These are phyloP conservation scores for Nakazawaea siamensis DNA, from an alignment of 805 yeast species.

Conservation along the genomic window DNA sequence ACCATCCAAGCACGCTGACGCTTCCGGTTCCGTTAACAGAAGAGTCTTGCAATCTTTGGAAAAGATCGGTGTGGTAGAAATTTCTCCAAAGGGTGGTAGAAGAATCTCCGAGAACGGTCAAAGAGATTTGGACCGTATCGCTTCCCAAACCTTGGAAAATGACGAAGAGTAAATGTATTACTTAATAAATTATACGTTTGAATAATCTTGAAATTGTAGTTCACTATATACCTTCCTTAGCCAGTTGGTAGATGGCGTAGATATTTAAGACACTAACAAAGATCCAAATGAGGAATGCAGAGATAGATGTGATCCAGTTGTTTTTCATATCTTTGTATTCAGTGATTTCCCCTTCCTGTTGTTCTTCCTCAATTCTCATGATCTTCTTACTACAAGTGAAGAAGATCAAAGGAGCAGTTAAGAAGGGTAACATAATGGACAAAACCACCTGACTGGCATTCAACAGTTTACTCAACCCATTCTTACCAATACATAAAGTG, in stretches of 20 bases:
- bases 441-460: slow-evolving; percentile 76
- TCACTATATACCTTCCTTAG: slow-evolving; percentile 14
- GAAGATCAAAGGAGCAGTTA: slow-evolving; percentile 74
- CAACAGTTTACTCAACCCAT: slow-evolving; percentile 61
- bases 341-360: slow-evolving; percentile 3
- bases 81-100: slow-evolving; percentile 98
- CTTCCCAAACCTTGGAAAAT: slow-evolving; percentile 95
- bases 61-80: slow-evolving; percentile 95
- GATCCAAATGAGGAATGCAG: slow-evolving; percentile 52
- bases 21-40: slow-evolving; percentile 99
- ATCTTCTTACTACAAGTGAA: slow-evolving; percentile 60
- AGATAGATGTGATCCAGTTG: slow-evolving; percentile 44
- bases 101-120: slow-evolving; percentile 98
- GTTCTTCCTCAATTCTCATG: slow-evolving; percentile 41
- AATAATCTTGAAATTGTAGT: background rate
- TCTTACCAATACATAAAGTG: slow-evolving; percentile 56
- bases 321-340: slow-evolving; percentile 42
- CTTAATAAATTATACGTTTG: background rate
- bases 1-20: slow-evolving; percentile 98
- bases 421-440: slow-evolving; percentile 68
- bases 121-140: slow-evolving; percentile 99
- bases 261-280: slow-evolving; percentile 60
- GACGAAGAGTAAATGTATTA: slow-evolving; percentile 48
- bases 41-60: slow-evolving; percentile 95
- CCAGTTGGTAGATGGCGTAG: slow-evolving; percentile 42